Conservation (phyloP, 148 eudicot genomes). For the Cornus controversa region DNA sequence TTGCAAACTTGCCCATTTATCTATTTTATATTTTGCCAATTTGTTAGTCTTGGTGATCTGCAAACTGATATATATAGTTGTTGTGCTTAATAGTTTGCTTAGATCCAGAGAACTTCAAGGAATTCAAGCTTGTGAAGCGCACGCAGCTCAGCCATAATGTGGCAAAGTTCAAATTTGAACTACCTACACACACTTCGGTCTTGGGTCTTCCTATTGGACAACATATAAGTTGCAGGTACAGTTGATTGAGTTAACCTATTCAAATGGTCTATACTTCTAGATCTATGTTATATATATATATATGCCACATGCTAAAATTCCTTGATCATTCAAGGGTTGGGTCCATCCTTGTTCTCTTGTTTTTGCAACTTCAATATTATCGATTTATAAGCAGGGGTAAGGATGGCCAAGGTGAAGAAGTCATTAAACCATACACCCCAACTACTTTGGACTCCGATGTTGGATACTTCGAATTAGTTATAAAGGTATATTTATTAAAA, state of each 20-base stretch:
- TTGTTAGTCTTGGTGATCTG: not conserved
- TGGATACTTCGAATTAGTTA: conserved; percentile 81
- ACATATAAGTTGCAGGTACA: conserved; percentile 90
- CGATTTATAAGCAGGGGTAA: conserved; percentile 54
- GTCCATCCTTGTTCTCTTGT: not conserved
- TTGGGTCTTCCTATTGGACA: conserved; percentile 96
- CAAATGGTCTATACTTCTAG: not conserved
- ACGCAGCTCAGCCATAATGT: conserved; percentile 87
- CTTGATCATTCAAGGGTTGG: not conserved
- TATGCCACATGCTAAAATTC: not conserved
- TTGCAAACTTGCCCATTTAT: not conserved
- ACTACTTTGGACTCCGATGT: conserved; percentile 91
- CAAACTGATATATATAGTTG: conserved; percentile 2
- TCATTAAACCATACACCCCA: conserved; percentile 91
- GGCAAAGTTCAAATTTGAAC: conserved; percentile 80
- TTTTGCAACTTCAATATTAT: not conserved
- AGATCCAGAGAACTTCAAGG: conserved; percentile 82
- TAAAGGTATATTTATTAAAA: conserved; percentile 52
- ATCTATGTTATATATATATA: not conserved
- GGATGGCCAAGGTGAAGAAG: conserved; percentile 90
- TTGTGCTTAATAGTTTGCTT: conserved; percentile 48
- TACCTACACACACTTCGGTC: conserved; percentile 81
- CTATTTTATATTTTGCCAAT: not conserved
- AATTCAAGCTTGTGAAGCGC: conserved; percentile 79
- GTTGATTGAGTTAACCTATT: conserved; percentile 2